phyloP scores from a whole-genome alignment of 2,329 filamentous ascomycete species.

The Beauveria brongniartii region DNA sequence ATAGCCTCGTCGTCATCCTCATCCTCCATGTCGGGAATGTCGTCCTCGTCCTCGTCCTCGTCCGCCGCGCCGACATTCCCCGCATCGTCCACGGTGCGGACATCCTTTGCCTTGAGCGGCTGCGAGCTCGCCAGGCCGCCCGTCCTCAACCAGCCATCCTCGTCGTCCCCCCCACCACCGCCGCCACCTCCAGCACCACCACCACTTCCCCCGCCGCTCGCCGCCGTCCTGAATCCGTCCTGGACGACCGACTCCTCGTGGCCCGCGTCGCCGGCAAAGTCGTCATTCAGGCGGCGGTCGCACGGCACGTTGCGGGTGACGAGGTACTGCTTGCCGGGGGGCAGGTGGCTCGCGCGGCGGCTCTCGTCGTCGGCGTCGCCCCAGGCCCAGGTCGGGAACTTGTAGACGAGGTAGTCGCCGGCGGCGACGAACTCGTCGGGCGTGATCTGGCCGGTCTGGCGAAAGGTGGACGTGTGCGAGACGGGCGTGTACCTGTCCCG shows the following conservation, averaged over 20 bases:
- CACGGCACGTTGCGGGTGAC: conserved; percentile 93
- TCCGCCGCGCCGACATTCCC: conserved; percentile 75
- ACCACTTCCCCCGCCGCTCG: conserved; percentile 30
- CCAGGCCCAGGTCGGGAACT: conserved; percentile 98
- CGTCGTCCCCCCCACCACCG: conserved; percentile 48
- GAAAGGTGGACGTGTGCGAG: conserved; percentile 85
- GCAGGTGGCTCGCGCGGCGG: conserved; percentile 74
- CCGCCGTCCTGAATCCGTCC: conserved; percentile 46
- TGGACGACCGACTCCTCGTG: conserved; percentile 80
- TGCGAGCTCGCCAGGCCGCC: conserved; percentile 70
- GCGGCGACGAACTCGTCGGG: conserved; percentile 94
- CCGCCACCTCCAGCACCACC: conserved; percentile 23
- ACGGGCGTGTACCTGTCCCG: conserved; percentile 88
- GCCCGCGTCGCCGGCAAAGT: conserved; percentile 83
- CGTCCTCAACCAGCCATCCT: conserved; percentile 88
- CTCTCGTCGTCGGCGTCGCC: conserved; percentile 74
- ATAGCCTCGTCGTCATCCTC: conserved; percentile 97
- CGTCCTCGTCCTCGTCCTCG: conserved; percentile 57
- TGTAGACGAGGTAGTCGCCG: conserved; percentile 96
- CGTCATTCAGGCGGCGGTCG: conserved; percentile 81
- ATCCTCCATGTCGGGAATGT: conserved; percentile 98
- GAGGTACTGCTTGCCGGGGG: conserved; percentile 86
- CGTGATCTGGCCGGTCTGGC: conserved; percentile 88
- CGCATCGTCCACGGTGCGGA: conserved; percentile 80
- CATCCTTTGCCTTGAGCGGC: conserved; percentile 69